Conservation (phyloP, 192 early-diverging fungal genomes). For the Rhizophagus prolifer region DNA sequence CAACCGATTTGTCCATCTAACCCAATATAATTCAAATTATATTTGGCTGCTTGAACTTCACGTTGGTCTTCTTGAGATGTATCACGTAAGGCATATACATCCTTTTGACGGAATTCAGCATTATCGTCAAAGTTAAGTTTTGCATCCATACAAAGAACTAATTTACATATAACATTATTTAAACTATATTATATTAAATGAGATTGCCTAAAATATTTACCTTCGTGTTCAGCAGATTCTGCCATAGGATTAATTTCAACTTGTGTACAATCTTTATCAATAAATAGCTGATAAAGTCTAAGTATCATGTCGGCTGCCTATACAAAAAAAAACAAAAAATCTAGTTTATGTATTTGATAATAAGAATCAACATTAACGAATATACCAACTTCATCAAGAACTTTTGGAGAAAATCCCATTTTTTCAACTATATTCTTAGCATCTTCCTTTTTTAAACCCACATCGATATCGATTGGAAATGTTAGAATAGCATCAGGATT, state of each 20-base stretch:
- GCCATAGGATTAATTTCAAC: conserved; percentile 99
- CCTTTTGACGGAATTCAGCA: conserved; percentile 95
- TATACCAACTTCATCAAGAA: conserved; percentile 58
- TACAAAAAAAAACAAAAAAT: background rate
- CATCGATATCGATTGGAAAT: conserved; percentile 86
- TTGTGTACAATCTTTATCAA: conserved; percentile 95
- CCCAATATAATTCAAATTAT: conserved; percentile 99
- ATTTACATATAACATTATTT: conserved; percentile 13
- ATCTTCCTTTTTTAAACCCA: conserved; percentile 71
- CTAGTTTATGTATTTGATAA: too few species aligned
- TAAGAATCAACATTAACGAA: background rate
- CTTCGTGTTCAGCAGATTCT: conserved; percentile 84
- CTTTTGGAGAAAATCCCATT: conserved; percentile 86
- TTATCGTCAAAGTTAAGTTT: conserved; percentile 99
- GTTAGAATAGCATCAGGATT: conserved; percentile 95
- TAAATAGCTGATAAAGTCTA: conserved; percentile 94
- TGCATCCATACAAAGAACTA: conserved; percentile 96
- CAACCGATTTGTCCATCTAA: conserved; percentile 98
- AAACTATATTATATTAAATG: background rate
- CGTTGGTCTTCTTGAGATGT: conserved; percentile 94
- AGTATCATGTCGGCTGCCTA: conserved; percentile 89
- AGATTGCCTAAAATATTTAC: conserved; percentile 28
- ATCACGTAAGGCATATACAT: conserved; percentile 86
- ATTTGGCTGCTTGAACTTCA: conserved; percentile 95
- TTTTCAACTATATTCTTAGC: conserved; percentile 78